These are phyloP conservation scores for Jacaranda mimosifolia DNA, from an alignment of 257 asterid species.

Conservation along the genomic window DNA sequence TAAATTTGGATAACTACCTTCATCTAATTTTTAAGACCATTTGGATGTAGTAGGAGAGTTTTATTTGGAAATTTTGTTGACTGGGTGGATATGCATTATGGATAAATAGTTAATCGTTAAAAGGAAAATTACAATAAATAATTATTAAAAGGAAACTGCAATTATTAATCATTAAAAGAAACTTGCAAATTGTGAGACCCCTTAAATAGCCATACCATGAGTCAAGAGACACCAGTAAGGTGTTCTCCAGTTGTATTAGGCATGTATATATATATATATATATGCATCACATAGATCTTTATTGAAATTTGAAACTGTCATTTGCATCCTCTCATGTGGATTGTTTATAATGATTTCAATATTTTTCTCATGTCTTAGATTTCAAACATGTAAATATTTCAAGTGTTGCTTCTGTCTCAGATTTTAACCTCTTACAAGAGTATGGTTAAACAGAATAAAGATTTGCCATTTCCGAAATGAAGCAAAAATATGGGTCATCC, in stretches of 20 bases:
- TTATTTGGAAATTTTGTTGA: neutral
- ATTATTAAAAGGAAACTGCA: no score
- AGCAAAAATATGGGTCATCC: neutral
- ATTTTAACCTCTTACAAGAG: neutral
- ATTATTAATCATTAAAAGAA: neutral
- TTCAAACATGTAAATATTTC: neutral
- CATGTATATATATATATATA: neutral
- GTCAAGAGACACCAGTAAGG: neutral
- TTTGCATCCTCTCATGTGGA: neutral
- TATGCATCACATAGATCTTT: neutral
- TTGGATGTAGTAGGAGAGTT: neutral
- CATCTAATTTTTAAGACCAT: neutral
- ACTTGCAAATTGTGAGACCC: neutral
- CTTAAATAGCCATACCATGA: neutral
- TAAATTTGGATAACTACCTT: neutral
- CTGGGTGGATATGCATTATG: neutral
- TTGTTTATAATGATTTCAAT: neutral
- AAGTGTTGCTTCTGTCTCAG: neutral
- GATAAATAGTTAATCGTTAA: neutral
- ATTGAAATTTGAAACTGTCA: neutral
- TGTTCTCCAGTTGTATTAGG: neutral
- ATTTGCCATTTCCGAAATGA: neutral
- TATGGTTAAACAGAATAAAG: neutral
- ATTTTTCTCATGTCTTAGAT: neutral
- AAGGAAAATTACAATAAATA: neutral